Base-by-base conservation (phyloP, 129 eudicot species). In the Pseudognaphalium luteoalbum region DNA sequence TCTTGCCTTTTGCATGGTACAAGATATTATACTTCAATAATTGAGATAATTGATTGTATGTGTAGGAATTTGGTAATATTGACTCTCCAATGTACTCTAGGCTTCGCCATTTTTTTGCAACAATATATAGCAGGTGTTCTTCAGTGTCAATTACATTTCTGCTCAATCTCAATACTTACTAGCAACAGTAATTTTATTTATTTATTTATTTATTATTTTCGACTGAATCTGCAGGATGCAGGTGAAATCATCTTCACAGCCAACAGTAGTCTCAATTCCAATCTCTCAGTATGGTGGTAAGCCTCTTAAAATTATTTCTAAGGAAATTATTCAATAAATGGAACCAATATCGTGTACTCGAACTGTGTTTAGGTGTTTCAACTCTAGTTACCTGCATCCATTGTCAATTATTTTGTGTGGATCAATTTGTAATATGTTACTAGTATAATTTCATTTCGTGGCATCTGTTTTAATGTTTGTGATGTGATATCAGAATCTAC, bases 31-130 rank as follows among this genome's bases (percentile, higher is more conserved):
- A 35, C 57, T 60, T 72, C 61, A 19, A 10, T 61, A 14, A 42
- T 42, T 78, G 72, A 25, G 28, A 63, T 64, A 54, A 50, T 63
- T 21, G 62, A 66, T 44, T 68, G 22, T 47, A 70, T 65, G 30
- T 87, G 82, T 90, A 94, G 98, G 99, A 95, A 86, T 95, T 95
- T 89, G 99, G 99, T 50, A 95, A 95, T 76, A 86, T 91, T 11
- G 97, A 95, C 73, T 78, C 92, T 78, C 99, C 99, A n/a, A 70
- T 91, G 90, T 85, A 90, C 86, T 95, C 94, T 71, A 89, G 92
- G 77, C 94, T 91, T 60, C 87, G 89, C 68, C 97, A 91, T 78
- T 91, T 95, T 81, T 95, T 76, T 81, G 83, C 94, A 75, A 91
- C 99, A 62, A 89, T 95, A n/a, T 95, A 84, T 78, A 87, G 68